phyloP scores from a whole-genome alignment of 768 basidiomycete species.

The Collybia sordida region DNA sequence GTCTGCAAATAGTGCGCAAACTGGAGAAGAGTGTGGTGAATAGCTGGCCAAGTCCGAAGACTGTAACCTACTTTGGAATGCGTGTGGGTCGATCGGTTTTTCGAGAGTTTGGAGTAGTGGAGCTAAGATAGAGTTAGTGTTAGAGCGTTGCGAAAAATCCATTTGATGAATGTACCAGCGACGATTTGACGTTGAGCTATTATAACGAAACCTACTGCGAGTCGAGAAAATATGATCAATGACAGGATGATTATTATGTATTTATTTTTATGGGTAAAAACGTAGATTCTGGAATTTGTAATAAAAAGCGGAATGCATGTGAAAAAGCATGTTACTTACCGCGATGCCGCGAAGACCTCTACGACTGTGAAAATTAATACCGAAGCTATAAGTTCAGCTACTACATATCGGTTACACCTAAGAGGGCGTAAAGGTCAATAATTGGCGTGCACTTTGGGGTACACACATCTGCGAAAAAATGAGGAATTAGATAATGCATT shows the following conservation, averaged over 20 bases:
- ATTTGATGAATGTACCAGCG: no score
- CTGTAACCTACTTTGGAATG: background rate
- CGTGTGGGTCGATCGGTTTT: background rate
- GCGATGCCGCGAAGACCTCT: constrained; percentile 15
- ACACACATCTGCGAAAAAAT: no score
- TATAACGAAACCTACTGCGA: no score
- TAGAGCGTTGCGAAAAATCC: no score
- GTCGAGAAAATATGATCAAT: background rate
- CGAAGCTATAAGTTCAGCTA: constrained; percentile 16
- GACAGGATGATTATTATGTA: constrained; percentile 7
- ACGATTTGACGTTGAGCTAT: no score
- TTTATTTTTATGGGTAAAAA: constrained; percentile 14
- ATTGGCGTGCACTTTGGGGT: background rate
- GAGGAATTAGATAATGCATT: no score
- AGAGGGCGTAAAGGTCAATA: background rate
- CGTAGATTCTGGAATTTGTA: constrained; percentile 10
- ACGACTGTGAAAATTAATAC: constrained; percentile 17
- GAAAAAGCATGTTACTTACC: constrained; percentile 6
- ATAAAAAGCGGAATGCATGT: background rate
- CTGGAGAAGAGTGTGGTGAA: background rate
- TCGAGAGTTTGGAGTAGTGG: background rate
- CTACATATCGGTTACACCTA: constrained; percentile 16
- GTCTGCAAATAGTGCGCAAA: background rate
- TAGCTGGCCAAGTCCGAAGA: background rate
- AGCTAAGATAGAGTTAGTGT: no score